These are phyloP conservation scores for Fragaria ananassa DNA, from an alignment of 306 rosid species.

Conservation along the genomic window DNA sequence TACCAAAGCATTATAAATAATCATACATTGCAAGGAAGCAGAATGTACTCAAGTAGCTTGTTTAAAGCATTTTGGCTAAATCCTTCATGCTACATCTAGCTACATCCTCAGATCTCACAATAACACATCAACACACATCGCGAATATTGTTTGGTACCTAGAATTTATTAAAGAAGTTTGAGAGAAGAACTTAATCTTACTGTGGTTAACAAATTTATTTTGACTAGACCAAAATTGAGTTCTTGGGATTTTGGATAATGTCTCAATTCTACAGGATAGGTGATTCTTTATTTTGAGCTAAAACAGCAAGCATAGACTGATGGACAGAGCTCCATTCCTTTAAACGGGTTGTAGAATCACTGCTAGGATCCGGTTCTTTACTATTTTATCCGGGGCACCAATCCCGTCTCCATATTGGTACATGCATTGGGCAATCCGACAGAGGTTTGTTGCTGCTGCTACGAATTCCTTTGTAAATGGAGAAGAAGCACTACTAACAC, in stretches of 20 bases:
- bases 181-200: background rate
- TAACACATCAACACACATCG: too few relatives aligned
- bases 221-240: too few relatives aligned
- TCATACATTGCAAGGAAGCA: too few relatives aligned
- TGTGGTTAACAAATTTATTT: too few relatives aligned
- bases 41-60: too few relatives aligned
- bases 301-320: too few relatives aligned
- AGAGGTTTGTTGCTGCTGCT: slow-evolving; percentile 40
- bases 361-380: slow-evolving; percentile 29
- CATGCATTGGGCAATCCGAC: slow-evolving; percentile 46
- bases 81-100: background rate
- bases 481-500: background rate
- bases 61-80: background rate
- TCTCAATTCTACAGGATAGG: too few relatives aligned
- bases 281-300: too few relatives aligned
- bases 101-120: background rate
- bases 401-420: slow-evolving; percentile 58
- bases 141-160: too few relatives aligned
- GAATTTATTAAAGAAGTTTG: background rate
- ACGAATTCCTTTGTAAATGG: slow-evolving; percentile 37
- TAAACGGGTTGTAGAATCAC: slow-evolving; percentile 46
- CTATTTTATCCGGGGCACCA: slow-evolving; percentile 35
- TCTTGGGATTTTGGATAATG: background rate
- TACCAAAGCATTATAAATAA: too few relatives aligned
- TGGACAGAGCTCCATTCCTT: background rate